A percentile compares a stretch with the other conserved stretches of the same genome.
Conservation (phyloP, 257 asterid species). For the Capsicum rhomboideum region DNA sequence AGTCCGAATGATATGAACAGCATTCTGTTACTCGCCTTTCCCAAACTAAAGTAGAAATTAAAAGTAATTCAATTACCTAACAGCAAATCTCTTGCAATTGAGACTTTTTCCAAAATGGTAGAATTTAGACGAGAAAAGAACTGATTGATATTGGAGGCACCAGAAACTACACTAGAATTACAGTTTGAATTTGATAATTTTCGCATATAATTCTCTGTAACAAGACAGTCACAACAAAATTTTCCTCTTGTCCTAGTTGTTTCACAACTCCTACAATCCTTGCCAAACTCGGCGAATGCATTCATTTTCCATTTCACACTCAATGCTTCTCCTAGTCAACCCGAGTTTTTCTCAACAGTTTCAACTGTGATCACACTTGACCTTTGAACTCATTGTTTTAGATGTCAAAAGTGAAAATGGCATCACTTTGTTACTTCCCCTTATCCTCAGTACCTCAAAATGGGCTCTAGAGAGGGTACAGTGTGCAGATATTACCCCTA, state of each 20-base stretch:
- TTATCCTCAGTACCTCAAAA: not conserved
- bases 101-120: not conserved
- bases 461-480: too few species aligned
- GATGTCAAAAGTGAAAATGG: not conserved
- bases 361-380: not conserved
- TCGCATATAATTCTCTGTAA: not conserved
- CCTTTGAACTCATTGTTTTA: not conserved
- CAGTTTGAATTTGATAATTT: not conserved
- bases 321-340: not conserved
- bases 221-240: not conserved
- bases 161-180: not conserved
- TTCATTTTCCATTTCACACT: not conserved
- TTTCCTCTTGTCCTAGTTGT: not conserved
- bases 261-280: not conserved
- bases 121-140: not conserved
- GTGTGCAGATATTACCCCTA: too few species aligned
- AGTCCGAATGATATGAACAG: not conserved
- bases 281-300: not conserved
- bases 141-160: not conserved
- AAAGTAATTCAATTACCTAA: not conserved
- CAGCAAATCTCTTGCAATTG: not conserved
- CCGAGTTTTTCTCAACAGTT: not conserved
- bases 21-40: not conserved
- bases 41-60: not conserved
- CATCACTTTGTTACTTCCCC: not conserved